A percentile compares a stretch with the other conserved stretches of the same genome.
These are phyloP conservation scores for Chrysanthemum lavandulifolium DNA, from an alignment of 129 eudicot genomes.

Conservation along the genomic window DNA sequence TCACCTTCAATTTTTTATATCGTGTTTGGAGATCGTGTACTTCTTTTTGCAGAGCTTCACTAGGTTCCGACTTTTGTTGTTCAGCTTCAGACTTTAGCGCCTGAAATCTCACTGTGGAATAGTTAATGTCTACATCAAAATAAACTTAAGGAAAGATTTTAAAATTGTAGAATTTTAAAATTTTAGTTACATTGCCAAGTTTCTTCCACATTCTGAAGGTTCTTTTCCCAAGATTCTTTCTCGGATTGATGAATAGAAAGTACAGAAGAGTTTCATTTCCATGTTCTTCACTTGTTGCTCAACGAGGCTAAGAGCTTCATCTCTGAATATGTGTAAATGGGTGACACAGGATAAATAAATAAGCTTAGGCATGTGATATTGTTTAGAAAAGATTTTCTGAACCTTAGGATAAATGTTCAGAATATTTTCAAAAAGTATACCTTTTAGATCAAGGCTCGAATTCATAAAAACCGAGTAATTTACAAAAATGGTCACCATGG, in stretches of 20 bases:
- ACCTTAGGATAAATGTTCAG: no score
- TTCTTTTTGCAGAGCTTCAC: constrained; percentile 62
- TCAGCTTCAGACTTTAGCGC: constrained; percentile 49
- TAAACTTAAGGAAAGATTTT: neutral
- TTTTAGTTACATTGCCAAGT: constrained; percentile 75
- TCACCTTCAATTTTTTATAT: constrained; percentile 73
- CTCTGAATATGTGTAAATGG: constrained; percentile 45
- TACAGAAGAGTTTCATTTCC: constrained; percentile 74
- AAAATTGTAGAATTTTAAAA: constrained; percentile 1
- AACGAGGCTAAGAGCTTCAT: constrained; percentile 58
- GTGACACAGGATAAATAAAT: constrained; percentile 2
- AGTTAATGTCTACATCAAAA: neutral
- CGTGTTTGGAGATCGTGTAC: constrained; percentile 58
- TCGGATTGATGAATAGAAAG: constrained; percentile 59
- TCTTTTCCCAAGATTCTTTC: constrained; percentile 73
- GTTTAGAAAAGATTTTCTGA: neutral
- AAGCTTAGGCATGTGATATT: constrained; percentile 10
- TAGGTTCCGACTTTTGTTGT: constrained; percentile 51
- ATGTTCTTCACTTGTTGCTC: constrained; percentile 67
- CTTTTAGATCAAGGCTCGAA: no score
- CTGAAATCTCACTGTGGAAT: constrained; percentile 71
- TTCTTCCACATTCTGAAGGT: constrained; percentile 86
- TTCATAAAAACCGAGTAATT: no score
- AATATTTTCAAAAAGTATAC: neutral
- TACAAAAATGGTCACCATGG: no score